phyloP scores from a whole-genome alignment of 495 filamentous ascomycete species.

The Penicillium soppii region DNA sequence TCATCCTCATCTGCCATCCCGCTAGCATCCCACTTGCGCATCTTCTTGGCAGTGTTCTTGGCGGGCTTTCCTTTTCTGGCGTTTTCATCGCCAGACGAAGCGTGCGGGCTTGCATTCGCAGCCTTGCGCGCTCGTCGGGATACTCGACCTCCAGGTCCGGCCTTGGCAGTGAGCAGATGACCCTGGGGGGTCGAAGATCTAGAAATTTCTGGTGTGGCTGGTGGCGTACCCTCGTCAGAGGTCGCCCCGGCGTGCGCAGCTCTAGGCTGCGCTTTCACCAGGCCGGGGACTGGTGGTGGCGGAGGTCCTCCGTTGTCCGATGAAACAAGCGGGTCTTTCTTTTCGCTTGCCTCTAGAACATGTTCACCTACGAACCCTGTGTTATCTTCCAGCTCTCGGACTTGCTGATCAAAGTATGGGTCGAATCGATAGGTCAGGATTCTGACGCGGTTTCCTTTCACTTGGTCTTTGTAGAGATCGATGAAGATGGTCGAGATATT shows the following conservation, averaged over 20 bases:
- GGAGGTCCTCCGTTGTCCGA: constrained; percentile 53
- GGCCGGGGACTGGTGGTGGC: constrained; percentile 55
- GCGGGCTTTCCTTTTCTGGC: constrained; percentile 56
- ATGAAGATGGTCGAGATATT: constrained; percentile 90
- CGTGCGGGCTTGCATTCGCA: constrained; percentile 60
- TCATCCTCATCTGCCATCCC: constrained; percentile 86
- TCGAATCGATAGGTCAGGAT: constrained; percentile 78
- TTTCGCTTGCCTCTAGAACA: constrained; percentile 28
- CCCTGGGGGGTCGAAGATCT: constrained; percentile 71
- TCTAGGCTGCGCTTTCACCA: constrained; percentile 53
- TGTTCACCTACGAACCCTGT: constrained; percentile 35
- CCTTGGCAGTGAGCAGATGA: constrained; percentile 70
- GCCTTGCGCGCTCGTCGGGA: constrained; percentile 83
- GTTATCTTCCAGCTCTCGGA: constrained; percentile 74
- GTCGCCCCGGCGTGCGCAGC: constrained; percentile 46
- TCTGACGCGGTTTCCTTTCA: constrained; percentile 77
- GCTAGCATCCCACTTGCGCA: constrained; percentile 87
- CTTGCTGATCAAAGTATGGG: constrained; percentile 90
- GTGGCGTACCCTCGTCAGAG: constrained; percentile 57
- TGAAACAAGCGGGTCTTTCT: constrained; percentile 45
- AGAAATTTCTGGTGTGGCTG: constrained; percentile 72
- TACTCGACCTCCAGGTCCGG: constrained; percentile 66
- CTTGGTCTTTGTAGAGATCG: constrained; percentile 80
- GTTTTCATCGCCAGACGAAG: constrained; percentile 82
- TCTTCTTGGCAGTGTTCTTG: constrained; percentile 68